Base-by-base conservation (phyloP, 2,329 filamentous ascomycete genomes). In the Fusarium napiforme region DNA sequence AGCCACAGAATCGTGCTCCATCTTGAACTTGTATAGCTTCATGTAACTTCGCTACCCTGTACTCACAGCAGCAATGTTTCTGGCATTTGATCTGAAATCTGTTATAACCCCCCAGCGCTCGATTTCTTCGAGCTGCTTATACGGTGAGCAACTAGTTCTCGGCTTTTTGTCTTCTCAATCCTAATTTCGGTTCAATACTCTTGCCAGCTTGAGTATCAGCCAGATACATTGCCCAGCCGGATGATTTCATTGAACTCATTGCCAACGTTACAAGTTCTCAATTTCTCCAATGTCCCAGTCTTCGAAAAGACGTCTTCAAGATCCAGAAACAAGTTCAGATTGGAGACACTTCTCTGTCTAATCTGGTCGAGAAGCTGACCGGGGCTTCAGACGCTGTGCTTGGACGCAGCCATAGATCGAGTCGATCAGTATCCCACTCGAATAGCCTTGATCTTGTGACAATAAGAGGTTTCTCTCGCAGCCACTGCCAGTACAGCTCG, bases 1-100 rank as follows among this genome's bases (percentile, higher is more conserved):
- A 10, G 34, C 70, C 28, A 40, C 70, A 73, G 71, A 40, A 43
- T 60, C 36, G 42, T 77, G 58, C 72, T 70, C 21, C 53, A 74
- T 19, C 62, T 66, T 14, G 34, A 34, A 50, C 11, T 50, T 34
- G 16, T 23, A 34, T 34, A 21, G 21, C 30, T 23, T 50, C 8
- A 34, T 50, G 30, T 11, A 8, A 21, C 47, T 50, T 50, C 12
- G 30, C 16, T 50, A 34, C 47, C 30, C 16, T 23, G 11, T 23
- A 34, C 30, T 23, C n/a, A 19, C 11, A 50, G 11, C 30, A 23
- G 11, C 30, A 32, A 32, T 14, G 15, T 5, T 23, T 50, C 30
- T 50, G 16, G 14, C 8, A 23, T 9, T 12, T 18, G 16, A 19
- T 50, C 47, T 23, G 21, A 34, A 50, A 19, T 5, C 30, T 23